Percentiles rank a stretch among this genome's conserved stretches.
phyloP scores from a whole-genome alignment of 1,284 basidiomycete genomes.

The Puccinia triticina region DNA sequence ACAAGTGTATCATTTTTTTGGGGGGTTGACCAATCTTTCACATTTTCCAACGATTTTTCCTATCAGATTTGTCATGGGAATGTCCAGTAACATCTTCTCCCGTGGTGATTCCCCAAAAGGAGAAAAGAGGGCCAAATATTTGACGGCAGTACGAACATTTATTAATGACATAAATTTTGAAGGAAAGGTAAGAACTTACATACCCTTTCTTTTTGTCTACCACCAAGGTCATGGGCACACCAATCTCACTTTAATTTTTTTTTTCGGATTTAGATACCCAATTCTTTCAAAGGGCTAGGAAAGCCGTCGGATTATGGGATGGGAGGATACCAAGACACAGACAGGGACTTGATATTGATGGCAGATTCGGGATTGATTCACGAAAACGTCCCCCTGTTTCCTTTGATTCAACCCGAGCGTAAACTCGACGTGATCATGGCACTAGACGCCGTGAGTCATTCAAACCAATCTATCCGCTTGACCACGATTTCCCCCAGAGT shows the following conservation, averaged over 20 bases:
- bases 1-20: neutral
- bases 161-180: slow-evolving; percentile 36
- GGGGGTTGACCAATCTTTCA: too few relatives aligned
- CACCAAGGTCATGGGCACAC: neutral
- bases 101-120: slow-evolving; percentile 19
- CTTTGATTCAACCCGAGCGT: slow-evolving; percentile 48
- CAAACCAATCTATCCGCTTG: neutral
- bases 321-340: slow-evolving; percentile 21
- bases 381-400: slow-evolving; percentile 47
- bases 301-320: neutral
- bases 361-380: slow-evolving; percentile 39
- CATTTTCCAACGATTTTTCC: too few relatives aligned
- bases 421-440: slow-evolving; percentile 45
- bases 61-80: slow-evolving; percentile 45
- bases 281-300: slow-evolving; percentile 43
- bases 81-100: slow-evolving; percentile 47
- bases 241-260: neutral
- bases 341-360: slow-evolving; percentile 42
- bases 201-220: neutral
- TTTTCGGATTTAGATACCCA: slow-evolving; percentile 23
- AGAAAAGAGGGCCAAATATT: neutral
- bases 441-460: slow-evolving; percentile 43
- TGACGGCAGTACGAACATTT: slow-evolving; percentile 5
- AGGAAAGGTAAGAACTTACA: slow-evolving; percentile 27
- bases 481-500: neutral